These are phyloP conservation scores for Immersiella caudata DNA, from an alignment of 495 filamentous ascomycete species.

Conservation along the genomic window DNA sequence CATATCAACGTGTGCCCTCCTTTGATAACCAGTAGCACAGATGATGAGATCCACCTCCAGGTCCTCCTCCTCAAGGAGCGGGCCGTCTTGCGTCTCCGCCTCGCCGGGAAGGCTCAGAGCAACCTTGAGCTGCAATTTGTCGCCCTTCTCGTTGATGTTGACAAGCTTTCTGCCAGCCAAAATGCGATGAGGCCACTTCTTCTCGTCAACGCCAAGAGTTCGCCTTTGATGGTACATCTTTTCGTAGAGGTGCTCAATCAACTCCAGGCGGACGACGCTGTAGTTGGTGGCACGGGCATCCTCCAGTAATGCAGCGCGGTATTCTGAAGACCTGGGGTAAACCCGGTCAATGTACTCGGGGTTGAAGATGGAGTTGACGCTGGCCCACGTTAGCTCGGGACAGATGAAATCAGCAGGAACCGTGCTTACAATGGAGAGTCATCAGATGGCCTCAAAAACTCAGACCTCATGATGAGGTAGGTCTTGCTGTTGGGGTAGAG, in stretches of 20 bases:
- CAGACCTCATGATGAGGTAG: slow-evolving; percentile 72
- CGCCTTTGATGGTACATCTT: slow-evolving; percentile 82
- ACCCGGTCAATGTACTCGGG: slow-evolving; percentile 76
- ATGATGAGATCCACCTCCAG: slow-evolving; percentile 80
- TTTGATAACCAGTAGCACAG: slow-evolving; percentile 83
- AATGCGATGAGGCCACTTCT: slow-evolving; percentile 79
- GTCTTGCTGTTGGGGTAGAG: slow-evolving; percentile 81
- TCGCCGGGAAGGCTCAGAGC: slow-evolving; percentile 37
- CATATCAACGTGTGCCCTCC: slow-evolving; percentile 79
- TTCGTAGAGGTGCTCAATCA: slow-evolving; percentile 86
- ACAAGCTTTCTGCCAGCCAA: slow-evolving; percentile 65
- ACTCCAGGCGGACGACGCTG: slow-evolving; percentile 81
- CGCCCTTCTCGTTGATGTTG: slow-evolving; percentile 54
- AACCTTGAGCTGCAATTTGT: slow-evolving; percentile 44
- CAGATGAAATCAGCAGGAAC: background rate
- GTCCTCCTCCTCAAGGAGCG: slow-evolving; percentile 47
- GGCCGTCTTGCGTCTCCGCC: slow-evolving; percentile 36
- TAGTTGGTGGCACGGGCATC: slow-evolving; percentile 86
- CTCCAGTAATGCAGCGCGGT: slow-evolving; percentile 63
- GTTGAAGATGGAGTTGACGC: slow-evolving; percentile 96
- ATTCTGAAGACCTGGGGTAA: slow-evolving; percentile 62
- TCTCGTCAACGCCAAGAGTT: slow-evolving; percentile 63
- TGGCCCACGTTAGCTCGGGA: slow-evolving; percentile 38
- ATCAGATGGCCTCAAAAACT: slow-evolving; percentile 85
- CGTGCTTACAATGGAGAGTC: slow-evolving; percentile 87